Base-by-base conservation (phyloP, 768 basidiomycete genomes). In the Tulasnella sp. region DNA sequence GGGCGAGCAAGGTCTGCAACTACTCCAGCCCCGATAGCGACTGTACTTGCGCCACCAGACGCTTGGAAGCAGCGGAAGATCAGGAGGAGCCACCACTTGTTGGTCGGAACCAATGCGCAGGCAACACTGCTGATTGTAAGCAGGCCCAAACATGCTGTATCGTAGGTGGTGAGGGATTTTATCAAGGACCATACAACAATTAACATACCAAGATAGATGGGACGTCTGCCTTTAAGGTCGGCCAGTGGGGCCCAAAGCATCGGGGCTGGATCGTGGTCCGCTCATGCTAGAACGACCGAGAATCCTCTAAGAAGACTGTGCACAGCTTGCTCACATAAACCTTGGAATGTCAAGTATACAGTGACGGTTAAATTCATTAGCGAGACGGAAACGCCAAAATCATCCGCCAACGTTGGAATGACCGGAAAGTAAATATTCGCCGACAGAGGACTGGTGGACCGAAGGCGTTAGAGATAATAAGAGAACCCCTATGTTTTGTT, bases 21-120 rank as follows among this genome's bases (percentile, higher is more conserved):
- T 4, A 92, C 89, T 11, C 94, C 94, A 49, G 91, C 89, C 72
- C 90, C 92, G 29, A 94, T 84, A 0, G 92, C 92, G 78, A 93
- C 86, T 0, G 91, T 92, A 76, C 91, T 92, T 0, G 93, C 91
- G 1, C 91, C 92, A 0, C 93, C 93, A 2, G 89, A 86, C 1
- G 91, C 90, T 84, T 95, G 93, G 2, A 94, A 52, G 78, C 91
- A 92, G 31, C 93, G 88, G n/a, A 96, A 86, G 17, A 95, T 79
- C 84, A 95, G 86, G 17, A 95, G 84, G 7, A 93, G 83, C 92
- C 92, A 94, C 81, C 92, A 96, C 3, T 86, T 91, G 4, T 83
- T 82, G 0, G 87, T 86, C 1, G 89, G 88, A 37, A 85, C 84
- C 25, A 88, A 80, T 3, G 89, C 89, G 25, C 89, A 81, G 2